Evolutionary conservation across 1,284 basidiomycete genomes (phyloP).

Genomic region (Ustilago hordei): DNA sequence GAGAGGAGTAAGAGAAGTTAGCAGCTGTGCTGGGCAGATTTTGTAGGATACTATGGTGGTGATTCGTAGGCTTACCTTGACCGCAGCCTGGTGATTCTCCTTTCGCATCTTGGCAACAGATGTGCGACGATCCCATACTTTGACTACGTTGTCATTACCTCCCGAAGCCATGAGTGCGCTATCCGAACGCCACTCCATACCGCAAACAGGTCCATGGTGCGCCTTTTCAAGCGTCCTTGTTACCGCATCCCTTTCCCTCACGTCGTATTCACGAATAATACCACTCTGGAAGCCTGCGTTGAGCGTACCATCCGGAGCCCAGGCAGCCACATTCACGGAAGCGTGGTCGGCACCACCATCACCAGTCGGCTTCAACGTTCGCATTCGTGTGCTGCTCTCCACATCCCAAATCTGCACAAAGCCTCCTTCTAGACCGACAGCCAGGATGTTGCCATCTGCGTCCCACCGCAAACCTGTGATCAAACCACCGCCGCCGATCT

Average conservation of each 20-base stretch:
- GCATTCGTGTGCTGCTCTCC: constrained; percentile 81
- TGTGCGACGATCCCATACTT: constrained; percentile 87
- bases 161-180: constrained; percentile 87
- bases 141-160: constrained; percentile 95
- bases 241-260: constrained; percentile 59
- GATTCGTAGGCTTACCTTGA: constrained; percentile 38
- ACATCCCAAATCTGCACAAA: constrained; percentile 97
- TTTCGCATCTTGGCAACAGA: constrained; percentile 93
- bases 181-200: constrained; percentile 69
- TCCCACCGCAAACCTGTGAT: constrained; percentile 87
- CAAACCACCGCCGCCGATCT: constrained; percentile 70
- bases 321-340: constrained; percentile 58
- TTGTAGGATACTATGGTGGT: not conserved
- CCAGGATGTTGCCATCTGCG: constrained; percentile 86
- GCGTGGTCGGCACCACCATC: constrained; percentile 63
- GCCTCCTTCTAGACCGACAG: constrained; percentile 85
- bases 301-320: constrained; percentile 66
- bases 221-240: constrained; percentile 63
- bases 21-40: not conserved
- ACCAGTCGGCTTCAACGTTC: constrained; percentile 73
- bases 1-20: not conserved
- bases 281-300: constrained; percentile 64
- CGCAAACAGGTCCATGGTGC: constrained; percentile 64
- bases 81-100: constrained; percentile 73
- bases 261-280: constrained; percentile 67